phyloP scores from a whole-genome alignment of 169 alveolate species.

The Ichthyophthirius multifiliis region DNA sequence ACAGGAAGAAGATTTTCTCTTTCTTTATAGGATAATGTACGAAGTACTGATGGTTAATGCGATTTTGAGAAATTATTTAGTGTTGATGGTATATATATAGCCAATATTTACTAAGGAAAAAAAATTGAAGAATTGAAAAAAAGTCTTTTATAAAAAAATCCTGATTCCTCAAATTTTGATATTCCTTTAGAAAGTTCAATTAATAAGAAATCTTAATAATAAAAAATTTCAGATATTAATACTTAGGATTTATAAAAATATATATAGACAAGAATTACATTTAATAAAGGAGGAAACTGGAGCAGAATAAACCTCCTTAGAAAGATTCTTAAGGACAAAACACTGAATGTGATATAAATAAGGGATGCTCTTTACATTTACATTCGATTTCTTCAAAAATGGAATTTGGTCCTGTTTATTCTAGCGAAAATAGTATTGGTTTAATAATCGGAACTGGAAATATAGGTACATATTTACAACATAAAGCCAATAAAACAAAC shows the following conservation, averaged over 20 bases:
- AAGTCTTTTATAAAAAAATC: background rate
- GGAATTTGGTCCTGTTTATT: constrained; percentile 62
- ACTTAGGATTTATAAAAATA: background rate
- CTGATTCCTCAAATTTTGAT: background rate
- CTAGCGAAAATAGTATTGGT: constrained; percentile 57
- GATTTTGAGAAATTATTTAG: constrained; percentile 69
- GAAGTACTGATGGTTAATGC: constrained; percentile 50
- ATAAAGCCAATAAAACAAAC: constrained; percentile 41
- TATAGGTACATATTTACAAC: constrained; percentile 48
- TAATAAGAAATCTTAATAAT: background rate
- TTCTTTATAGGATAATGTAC: constrained; percentile 45
- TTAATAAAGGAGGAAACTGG: constrained; percentile 78
- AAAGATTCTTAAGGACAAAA: constrained; percentile 47
- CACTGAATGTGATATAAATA: constrained; percentile 45
- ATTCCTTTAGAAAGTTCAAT: background rate
- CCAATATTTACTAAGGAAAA: constrained; percentile 44
- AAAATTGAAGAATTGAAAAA: constrained; percentile 8
- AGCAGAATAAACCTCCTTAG: constrained; percentile 55
- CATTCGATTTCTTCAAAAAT: constrained; percentile 50
- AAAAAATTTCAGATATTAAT: background rate
- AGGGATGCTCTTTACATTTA: constrained; percentile 64
- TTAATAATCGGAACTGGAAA: constrained; percentile 72
- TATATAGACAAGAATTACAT: constrained; percentile 56
- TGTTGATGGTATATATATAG: constrained; percentile 70
- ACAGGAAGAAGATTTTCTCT: constrained; percentile 42